Evolutionary conservation across 2,329 filamentous ascomycete genomes (phyloP), one percentile per base, ranked within the genome.

Genomic region (Alternaria viburni): DNA sequence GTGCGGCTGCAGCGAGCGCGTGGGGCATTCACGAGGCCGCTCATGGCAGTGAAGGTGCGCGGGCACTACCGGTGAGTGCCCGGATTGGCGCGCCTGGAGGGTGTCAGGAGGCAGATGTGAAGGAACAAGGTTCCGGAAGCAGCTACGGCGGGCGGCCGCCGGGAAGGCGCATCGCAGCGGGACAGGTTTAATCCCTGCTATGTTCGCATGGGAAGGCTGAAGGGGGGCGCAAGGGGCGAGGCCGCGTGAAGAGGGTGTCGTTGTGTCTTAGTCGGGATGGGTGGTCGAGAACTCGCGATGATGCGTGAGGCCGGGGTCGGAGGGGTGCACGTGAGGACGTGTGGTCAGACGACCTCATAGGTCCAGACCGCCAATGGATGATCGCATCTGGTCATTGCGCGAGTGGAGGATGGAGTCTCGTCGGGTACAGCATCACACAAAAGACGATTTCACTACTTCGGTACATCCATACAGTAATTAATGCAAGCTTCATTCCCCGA

Each of bases 21-120:
- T 64, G 64, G 50, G 57, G 23, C 11, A 54, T 28, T 32, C 61
- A 66, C 61, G 59, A 51, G 67, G 64, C 58, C 46, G 57, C 36
- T 54, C 57, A 67, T 65, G 13, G 41, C 49, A 43, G 30, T 28
- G 51, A 60, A 54, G 54, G 63, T 59, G 67, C 56, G 54, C 26
- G 58, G 59, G 56, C 51, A n/a, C 26, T 30, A 25, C 45, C 52
- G 55, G 41, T 68, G 61, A 66, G 54, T 63, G 36, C 32, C 32
- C 8, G 8, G 15, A 10, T 17, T 58, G 57, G 46, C 57, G 49
- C 60, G 60, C 56, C 60, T 57, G 17, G 51, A n/a, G 26, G 55
- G 30, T 58, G 47, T 50, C 60, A 60, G 62, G 67, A 69, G 65
- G 67, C 65, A 66, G 67, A 62, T 26, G 58, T 32, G 36, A 41